Evolutionary conservation across 352 stramenopile species (phyloP), one percentile per base, ranked within the genome.

Genomic region (Pythium brachiatum): DNA sequence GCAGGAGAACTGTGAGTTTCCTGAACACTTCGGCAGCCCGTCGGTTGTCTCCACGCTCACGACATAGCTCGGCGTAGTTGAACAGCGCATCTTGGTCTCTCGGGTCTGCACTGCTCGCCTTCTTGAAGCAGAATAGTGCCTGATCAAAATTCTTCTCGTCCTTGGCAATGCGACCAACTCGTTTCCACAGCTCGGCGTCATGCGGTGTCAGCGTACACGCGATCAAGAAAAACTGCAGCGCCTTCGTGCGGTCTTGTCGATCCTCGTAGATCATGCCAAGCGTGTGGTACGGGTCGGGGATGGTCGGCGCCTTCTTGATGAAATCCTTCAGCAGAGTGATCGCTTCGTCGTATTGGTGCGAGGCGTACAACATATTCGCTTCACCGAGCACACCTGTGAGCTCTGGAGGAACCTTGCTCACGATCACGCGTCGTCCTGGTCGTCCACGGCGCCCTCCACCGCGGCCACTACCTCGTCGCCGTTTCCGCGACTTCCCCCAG

Each of bases 191-290:
- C 50, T 91, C 82, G 3, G 82, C 82, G 36, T 95, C 86, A 13
- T 92, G 81, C 15, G 81, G 82, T 6, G 84, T 95, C 29, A 95
- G 58, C 20, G 84, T 92, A 61, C 84, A 93, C 8, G 84, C 84
- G 53, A 95, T 95, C 44, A 94, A 63, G 60, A 92, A 95, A 58
- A 93, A 95, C 50, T 95, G 83, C 16, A 95, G 64, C 23, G 86
- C 86, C 68, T 95, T 95, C 1, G 79, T 81, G 6, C 81, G 72
- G 50, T 95, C 83, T 53, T 92, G 74, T 26, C 83, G 76, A 51
- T 95, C 84, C 72, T 95, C 84, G 63, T 95, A 94, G 54, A 95
- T 94, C 80, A 95, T 90, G 12, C 84, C 84, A 7, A 95, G 66
- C 8, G 86, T 95, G 48, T 95, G 84, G 50, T 95, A 95, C 46